phyloP scores from a whole-genome alignment of 805 yeast species.

The Candida hungchunana region DNA sequence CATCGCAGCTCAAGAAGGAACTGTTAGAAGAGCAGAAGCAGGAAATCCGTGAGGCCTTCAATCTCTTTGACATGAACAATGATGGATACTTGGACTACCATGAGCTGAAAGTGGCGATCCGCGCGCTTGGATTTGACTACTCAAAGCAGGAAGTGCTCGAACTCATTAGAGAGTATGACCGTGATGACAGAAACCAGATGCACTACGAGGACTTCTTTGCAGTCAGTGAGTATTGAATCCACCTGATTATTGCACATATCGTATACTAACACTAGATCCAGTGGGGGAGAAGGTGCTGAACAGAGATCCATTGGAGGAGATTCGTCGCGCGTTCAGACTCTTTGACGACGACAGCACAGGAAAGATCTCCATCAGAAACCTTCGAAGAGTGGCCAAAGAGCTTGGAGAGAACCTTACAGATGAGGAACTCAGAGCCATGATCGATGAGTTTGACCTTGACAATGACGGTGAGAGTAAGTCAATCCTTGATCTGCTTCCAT shows the following conservation, averaged over 20 bases:
- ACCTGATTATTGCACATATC: constrained; percentile 13
- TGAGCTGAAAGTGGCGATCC: constrained; percentile 81
- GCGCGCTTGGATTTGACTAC: constrained; percentile 89
- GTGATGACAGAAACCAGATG: constrained; percentile 68
- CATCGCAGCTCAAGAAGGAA: constrained; percentile 51
- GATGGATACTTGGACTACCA: constrained; percentile 91
- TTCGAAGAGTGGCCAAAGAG: constrained; percentile 87
- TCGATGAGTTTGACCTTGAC: constrained; percentile 93
- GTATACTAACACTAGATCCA: constrained; percentile 22
- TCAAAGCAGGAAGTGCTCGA: constrained; percentile 70
- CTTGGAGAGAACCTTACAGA: constrained; percentile 89
- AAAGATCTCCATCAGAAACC: constrained; percentile 72
- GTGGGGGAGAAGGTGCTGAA: constrained; percentile 80
- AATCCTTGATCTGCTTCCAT: constrained; percentile 24
- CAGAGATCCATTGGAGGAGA: constrained; percentile 91
- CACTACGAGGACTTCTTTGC: constrained; percentile 78
- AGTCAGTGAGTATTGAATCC: constrained; percentile 45
- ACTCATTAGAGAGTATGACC: constrained; percentile 75
- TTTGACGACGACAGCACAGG: constrained; percentile 91
- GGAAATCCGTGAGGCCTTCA: constrained; percentile 89
- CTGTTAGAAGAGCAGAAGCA: constrained; percentile 82
- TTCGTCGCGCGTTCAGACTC: constrained; percentile 79
- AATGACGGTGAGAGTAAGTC: constrained; percentile 78
- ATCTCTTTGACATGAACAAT: constrained; percentile 85
- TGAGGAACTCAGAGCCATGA: constrained; percentile 93